Conservation (phyloP, 495 filamentous ascomycete species). For the Trichoderma parareesei region DNA sequence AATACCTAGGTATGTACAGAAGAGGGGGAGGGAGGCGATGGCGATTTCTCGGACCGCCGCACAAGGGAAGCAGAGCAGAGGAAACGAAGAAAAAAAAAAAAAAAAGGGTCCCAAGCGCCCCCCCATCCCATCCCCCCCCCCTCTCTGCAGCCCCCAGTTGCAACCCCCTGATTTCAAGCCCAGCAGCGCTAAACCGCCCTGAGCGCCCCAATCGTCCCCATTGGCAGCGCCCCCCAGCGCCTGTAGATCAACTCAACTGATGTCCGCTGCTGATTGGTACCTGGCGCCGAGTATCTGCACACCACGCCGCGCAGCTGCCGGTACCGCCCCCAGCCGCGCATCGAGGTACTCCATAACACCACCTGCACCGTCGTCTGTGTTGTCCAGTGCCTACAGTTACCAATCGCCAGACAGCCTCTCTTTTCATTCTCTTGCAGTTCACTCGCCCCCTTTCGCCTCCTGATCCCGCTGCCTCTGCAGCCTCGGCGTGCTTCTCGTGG, state of each 20-base stretch:
- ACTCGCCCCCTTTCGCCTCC: not conserved
- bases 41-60: not conserved
- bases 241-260: slow-evolving; percentile 9
- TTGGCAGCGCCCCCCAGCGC: slow-evolving; percentile 5
- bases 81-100: not conserved
- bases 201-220: slow-evolving; percentile 2
- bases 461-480: slow-evolving; percentile 9
- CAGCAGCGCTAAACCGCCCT: slow-evolving; percentile 6
- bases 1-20: no score
- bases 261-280: not conserved
- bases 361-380: not conserved
- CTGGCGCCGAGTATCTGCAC: slow-evolving; percentile 1
- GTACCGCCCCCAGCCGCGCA: not conserved
- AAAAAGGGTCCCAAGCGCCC: slow-evolving; percentile 10
- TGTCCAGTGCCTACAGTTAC: not conserved
- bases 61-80: not conserved
- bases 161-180: not conserved
- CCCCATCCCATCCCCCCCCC: not conserved
- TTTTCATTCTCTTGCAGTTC: not conserved
- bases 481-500: not conserved
- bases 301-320: not conserved
- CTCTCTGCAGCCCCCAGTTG: slow-evolving; percentile 9
- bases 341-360: not conserved
- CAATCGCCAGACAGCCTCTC: not conserved
- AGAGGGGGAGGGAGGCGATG: not conserved